phyloP scores from a whole-genome alignment of 257 asterid species.

The Nicotiana benthamiana region DNA sequence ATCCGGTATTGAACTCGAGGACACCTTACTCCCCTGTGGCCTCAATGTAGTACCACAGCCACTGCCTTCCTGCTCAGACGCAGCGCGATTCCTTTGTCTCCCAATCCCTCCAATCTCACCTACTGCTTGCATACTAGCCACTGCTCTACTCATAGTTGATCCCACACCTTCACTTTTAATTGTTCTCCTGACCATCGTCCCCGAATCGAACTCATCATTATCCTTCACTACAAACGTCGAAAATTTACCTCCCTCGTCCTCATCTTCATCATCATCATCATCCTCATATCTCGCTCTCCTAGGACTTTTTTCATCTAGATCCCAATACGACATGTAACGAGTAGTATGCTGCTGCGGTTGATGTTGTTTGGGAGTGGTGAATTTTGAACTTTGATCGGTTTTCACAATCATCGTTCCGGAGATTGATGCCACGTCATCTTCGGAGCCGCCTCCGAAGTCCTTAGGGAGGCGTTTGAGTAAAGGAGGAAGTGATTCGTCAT shows the following conservation, averaged over 20 bases:
- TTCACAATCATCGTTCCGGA: conserved; percentile 86
- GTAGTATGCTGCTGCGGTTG: not conserved
- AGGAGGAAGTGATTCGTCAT: conserved; percentile 82
- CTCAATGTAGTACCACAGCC: conserved; percentile 18
- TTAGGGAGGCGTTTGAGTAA: conserved; percentile 79
- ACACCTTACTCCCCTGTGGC: conserved; percentile 57
- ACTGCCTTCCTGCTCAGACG: conserved; percentile 20
- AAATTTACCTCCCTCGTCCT: conserved; percentile 41
- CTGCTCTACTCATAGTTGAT: conserved; percentile 84
- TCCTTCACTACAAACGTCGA: conserved; percentile 81
- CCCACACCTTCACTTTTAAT: conserved; percentile 32
- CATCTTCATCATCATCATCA: conserved; percentile 39
- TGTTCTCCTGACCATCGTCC: conserved; percentile 62
- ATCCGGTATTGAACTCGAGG: conserved; percentile 80
- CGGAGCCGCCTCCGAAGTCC: conserved; percentile 69
- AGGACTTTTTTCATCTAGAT: conserved; percentile 26
- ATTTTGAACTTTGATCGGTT: conserved; percentile 29
- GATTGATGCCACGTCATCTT: conserved; percentile 40
- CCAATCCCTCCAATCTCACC: conserved; percentile 54
- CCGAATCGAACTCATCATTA: conserved; percentile 46
- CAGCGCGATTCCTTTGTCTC: conserved; percentile 39
- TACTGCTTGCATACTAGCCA: conserved; percentile 88
- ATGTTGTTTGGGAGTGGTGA: not conserved
- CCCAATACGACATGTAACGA: conserved; percentile 27
- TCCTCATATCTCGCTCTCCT: conserved; percentile 2